These are phyloP conservation scores for Trametes versicolor DNA, from an alignment of 1,284 basidiomycete genomes.

Conservation along the genomic window DNA sequence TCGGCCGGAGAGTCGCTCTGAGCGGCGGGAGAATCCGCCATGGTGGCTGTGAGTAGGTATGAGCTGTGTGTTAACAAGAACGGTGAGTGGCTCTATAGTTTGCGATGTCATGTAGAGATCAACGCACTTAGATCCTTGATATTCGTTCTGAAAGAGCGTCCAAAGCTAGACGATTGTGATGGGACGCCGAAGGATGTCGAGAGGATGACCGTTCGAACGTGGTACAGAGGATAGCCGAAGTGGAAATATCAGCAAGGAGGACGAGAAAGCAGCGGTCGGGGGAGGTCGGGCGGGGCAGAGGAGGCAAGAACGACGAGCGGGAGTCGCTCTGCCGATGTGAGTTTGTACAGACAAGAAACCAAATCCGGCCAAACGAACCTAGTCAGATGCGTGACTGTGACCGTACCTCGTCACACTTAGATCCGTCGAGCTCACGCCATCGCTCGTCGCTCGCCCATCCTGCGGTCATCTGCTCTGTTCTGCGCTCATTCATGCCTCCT, in stretches of 20 bases:
- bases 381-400: conserved; percentile 46
- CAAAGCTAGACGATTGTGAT: conserved; percentile 25
- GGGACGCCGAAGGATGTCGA: conserved; percentile 15
- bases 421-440: conserved; percentile 35
- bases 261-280: not conserved
- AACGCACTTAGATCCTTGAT: conserved; percentile 2
- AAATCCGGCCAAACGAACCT: conserved; percentile 47
- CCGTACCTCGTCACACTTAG: conserved; percentile 32
- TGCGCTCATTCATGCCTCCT: not conserved
- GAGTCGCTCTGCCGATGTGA: conserved; percentile 35
- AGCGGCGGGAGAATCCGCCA: conserved; percentile 51
- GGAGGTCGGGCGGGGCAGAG: conserved; percentile 8
- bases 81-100: not conserved
- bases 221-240: not conserved
- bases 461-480: not conserved
- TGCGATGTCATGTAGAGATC: not conserved
- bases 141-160: not conserved
- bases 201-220: not conserved
- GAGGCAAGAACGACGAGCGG: conserved; percentile 19
- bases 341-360: conserved; percentile 47
- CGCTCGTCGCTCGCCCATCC: conserved; percentile 13
- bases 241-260: not conserved
- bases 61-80: not conserved
- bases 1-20: conserved; percentile 57
- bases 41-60: conserved; percentile 13